Conservation (phyloP, 129 eudicot species). For the Helianthus tuberosus region DNA sequence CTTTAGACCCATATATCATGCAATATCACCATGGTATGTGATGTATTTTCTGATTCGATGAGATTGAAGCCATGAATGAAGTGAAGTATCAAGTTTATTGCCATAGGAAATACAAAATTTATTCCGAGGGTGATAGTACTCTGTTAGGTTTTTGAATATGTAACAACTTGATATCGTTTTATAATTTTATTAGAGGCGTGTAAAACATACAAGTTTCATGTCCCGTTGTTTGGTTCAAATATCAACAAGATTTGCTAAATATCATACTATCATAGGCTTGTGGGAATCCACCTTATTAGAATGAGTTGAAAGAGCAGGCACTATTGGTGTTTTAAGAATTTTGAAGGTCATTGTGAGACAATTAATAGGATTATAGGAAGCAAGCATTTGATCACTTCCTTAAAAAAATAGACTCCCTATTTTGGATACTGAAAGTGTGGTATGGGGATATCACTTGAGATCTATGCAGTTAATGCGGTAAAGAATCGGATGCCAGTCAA, state of each 20-base stretch:
- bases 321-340: neutral
- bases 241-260: neutral
- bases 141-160: neutral
- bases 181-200: neutral
- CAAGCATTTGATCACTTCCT: too few relatives aligned
- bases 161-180: neutral
- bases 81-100: neutral
- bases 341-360: neutral
- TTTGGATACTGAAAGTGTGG: too few relatives aligned
- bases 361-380: neutral
- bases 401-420: too few relatives aligned
- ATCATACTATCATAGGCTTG: neutral
- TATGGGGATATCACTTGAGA: too few relatives aligned
- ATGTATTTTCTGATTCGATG: neutral
- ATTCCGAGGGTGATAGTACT: neutral
- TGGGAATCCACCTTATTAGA: neutral
- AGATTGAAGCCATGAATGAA: conserved; percentile 1
- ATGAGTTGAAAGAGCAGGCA: neutral
- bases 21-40: neutral
- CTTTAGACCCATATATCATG: neutral
- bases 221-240: neutral
- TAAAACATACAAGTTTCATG: conserved; percentile 4
- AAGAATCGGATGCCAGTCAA: too few relatives aligned
- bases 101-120: neutral
- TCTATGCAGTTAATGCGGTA: too few relatives aligned